Evolutionary conservation across 225 moss, liverwort and hornwort genomes (phyloP).

Genomic region (Antitrichia curtipendula): DNA sequence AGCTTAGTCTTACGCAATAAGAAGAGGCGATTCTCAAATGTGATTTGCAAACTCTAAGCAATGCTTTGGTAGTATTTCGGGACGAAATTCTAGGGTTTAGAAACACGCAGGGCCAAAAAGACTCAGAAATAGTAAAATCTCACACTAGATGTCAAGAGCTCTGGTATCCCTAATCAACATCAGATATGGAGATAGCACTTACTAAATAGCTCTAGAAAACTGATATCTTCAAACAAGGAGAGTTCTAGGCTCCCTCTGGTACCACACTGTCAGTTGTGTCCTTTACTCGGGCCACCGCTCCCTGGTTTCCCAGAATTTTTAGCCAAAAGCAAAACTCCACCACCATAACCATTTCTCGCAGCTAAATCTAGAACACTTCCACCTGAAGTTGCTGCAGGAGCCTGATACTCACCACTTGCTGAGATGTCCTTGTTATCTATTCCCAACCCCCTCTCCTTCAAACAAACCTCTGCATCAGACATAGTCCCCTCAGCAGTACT

Average conservation of each 20-base stretch:
- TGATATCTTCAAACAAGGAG: not conserved
- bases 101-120: not conserved
- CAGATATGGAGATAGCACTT: not conserved
- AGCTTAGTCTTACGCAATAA: not conserved
- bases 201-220: not conserved
- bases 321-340: not conserved
- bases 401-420: not conserved
- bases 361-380: not conserved
- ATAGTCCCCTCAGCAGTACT: not conserved
- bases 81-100: not conserved
- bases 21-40: not conserved
- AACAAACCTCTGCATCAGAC: not conserved
- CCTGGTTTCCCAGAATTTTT: not conserved
- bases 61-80: not conserved
- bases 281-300: not conserved
- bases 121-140: not conserved
- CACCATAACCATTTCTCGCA: not conserved
- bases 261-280: not conserved
- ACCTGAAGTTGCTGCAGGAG: not conserved
- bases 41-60: not conserved
- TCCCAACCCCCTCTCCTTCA: not conserved
- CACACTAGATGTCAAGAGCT: not conserved
- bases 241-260: not conserved
- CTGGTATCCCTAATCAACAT: not conserved
- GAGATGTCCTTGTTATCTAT: not conserved